Evolutionary conservation across 257 asterid genomes (phyloP).

Genomic region (Forsythia viridissima): DNA sequence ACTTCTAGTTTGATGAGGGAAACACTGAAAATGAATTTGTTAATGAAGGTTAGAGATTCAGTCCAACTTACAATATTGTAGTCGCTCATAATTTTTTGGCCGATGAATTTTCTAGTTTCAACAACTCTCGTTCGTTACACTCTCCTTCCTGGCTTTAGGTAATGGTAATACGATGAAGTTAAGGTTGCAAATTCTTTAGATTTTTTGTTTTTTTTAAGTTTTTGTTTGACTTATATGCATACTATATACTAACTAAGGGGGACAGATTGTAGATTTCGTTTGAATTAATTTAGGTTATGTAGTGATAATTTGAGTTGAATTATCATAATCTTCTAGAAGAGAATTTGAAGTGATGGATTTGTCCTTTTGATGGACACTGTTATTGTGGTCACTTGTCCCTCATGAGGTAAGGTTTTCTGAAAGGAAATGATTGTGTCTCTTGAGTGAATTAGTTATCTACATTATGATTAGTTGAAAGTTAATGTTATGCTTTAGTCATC

Average conservation of each 20-base stretch:
- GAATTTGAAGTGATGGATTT: constrained; percentile 11
- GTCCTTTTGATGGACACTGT: background rate
- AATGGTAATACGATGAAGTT: background rate
- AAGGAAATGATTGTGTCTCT: constrained; percentile 34
- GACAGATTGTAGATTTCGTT: background rate
- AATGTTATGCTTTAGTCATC: background rate
- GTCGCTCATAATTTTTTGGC: too few relatives aligned
- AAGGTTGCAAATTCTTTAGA: background rate
- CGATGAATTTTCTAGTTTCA: background rate
- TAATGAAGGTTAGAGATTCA: too few relatives aligned
- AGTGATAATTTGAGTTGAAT: background rate
- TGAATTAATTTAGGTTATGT: background rate
- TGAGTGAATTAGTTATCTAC: background rate
- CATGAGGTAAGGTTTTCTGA: constrained; percentile 15
- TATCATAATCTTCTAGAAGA: constrained; percentile 8
- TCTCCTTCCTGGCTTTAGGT: background rate
- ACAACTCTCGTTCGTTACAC: background rate
- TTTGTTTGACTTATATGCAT: background rate
- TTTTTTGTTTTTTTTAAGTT: background rate
- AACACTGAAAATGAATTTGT: too few relatives aligned
- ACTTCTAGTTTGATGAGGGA: too few relatives aligned
- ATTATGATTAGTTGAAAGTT: background rate
- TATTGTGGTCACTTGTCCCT: constrained; percentile 16
- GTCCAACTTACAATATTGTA: too few relatives aligned
- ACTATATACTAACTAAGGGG: background rate